Base-by-base conservation (phyloP, 2,329 filamentous ascomycete species). In the Penicillium freii region DNA sequence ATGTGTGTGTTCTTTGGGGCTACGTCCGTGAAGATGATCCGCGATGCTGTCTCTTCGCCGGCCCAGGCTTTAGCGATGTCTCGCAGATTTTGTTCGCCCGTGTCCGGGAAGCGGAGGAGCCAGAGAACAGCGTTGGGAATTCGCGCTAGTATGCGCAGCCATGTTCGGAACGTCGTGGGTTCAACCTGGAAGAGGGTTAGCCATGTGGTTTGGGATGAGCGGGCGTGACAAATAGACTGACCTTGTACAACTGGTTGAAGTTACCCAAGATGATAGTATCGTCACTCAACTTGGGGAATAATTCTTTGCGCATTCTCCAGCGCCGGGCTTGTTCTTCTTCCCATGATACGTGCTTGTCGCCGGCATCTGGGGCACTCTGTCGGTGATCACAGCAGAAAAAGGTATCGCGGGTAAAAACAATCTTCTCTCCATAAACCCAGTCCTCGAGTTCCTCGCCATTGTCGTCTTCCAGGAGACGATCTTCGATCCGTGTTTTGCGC, bases 161-260 rank as follows among this genome's bases (percentile, higher is more conserved):
- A 99, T 42, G 90, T 91, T 51, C 94, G 89, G 77, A 97, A 97
- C 8, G 92, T 97, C 4, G 92, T 95, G 1, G 94, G 94, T 66
- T 99, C 94, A 75, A 99, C 97, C 92, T 96, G 60, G 19, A 50
- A 29, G 25, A 33, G n/a, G 31, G 34, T 54, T 23, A 57, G 57
- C 55, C 25, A 58, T 53, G 33, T 29, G 6, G 42, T 21, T 33
- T 19, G 51, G 36, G 27, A 44, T 45, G 34, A 51, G n/a, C 10
- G 21, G 11, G 7, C 11, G 1, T 29, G n/a, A n/a, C 5, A 21
- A 13, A 19, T 40, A 40, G 17, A 55, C 62, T 44, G 80, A 94
- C 92, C 86, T 99, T 99, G 79, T 99, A 99, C 33, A 99, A 81
- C 74, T 99, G 94, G 71, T 99, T 99, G 77, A 99, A 99, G 75